phyloP scores from a whole-genome alignment of 1,284 basidiomycete genomes.

The Tranzscheliella williamsii region DNA sequence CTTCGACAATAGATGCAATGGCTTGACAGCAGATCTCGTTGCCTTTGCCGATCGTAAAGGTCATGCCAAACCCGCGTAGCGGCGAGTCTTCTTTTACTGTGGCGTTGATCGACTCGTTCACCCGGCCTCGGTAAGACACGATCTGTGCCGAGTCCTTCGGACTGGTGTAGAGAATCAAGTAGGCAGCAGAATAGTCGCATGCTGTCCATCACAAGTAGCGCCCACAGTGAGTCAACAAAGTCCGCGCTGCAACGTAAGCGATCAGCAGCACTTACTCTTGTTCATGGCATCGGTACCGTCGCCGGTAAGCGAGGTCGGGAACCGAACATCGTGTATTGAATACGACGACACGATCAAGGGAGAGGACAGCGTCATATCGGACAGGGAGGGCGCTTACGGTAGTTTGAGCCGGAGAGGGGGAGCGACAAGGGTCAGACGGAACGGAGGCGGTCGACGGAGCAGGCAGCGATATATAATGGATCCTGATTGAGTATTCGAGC shows the following conservation, averaged over 20 bases:
- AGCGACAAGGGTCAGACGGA: neutral
- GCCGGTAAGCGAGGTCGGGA: constrained; percentile 67
- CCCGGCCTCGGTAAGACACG: constrained; percentile 33
- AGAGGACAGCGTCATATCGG: constrained; percentile 25
- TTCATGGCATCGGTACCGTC: constrained; percentile 92
- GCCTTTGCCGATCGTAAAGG: constrained; percentile 46
- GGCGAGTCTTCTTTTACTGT: constrained; percentile 28
- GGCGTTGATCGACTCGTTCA: constrained; percentile 36
- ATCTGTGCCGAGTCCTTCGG: constrained; percentile 25
- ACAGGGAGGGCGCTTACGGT: neutral
- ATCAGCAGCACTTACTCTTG: constrained; percentile 67
- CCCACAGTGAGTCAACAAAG: neutral
- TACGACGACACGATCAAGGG: constrained; percentile 34
- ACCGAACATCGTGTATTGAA: constrained; percentile 35
- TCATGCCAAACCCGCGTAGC: constrained; percentile 67
- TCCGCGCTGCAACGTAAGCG: too few relatives aligned
- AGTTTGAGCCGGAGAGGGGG: neutral
- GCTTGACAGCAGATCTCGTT: constrained; percentile 71
- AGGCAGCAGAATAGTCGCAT: constrained; percentile 86
- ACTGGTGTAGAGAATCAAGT: constrained; percentile 77
- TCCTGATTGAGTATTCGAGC: too few relatives aligned
- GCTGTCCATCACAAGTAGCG: constrained; percentile 62
- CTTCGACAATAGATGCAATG: constrained; percentile 60
- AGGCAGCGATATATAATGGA: neutral
- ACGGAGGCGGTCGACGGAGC: constrained; percentile 1